A percentile compares a stretch with the other conserved stretches of the same genome.
These are phyloP conservation scores for Cercospora citrullina DNA, from an alignment of 2,329 filamentous ascomycete genomes.

Conservation along the genomic window DNA sequence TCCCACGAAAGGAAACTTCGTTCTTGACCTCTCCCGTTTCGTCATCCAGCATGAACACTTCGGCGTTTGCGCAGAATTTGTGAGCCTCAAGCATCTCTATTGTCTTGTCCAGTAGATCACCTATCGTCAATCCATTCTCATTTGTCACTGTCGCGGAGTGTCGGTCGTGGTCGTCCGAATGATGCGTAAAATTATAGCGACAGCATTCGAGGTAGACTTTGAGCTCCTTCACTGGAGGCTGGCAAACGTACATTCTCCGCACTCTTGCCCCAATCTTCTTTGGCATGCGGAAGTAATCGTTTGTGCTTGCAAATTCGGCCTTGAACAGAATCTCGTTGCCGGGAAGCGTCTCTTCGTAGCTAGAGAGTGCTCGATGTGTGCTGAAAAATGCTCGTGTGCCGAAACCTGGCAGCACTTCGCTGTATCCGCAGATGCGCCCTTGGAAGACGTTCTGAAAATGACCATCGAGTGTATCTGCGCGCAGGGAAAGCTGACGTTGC, in stretches of 20 bases:
- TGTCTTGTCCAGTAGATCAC: conserved; percentile 13
- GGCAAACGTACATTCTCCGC: conserved; percentile 10
- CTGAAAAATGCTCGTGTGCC: not conserved
- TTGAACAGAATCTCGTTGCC: conserved; percentile 13
- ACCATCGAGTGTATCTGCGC: conserved; percentile 7
- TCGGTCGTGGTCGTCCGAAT: conserved; percentile 2
- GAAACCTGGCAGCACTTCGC: conserved; percentile 7
- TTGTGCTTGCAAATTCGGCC: conserved; percentile 6
- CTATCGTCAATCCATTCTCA: conserved; percentile 8
- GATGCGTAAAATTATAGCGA: conserved; percentile 7
- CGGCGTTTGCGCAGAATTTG: conserved; percentile 10
- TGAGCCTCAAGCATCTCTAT: conserved; percentile 7
- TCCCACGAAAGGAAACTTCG: conserved; percentile 9
- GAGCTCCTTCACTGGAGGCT: conserved; percentile 11
- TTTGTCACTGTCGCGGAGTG: not conserved
- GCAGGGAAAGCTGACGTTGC: conserved; percentile 3
- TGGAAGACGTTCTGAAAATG: conserved; percentile 3
- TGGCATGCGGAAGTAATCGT: conserved; percentile 1
- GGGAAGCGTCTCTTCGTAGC: conserved; percentile 2
- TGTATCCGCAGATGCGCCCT: conserved; percentile 2
- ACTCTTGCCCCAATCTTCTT: not conserved
- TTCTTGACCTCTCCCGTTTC: conserved; percentile 13
- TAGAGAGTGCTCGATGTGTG: conserved; percentile 8
- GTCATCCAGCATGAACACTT: conserved; percentile 10
- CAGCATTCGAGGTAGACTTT: conserved; percentile 10